A percentile compares a stretch with the other conserved stretches of the same genome.
phyloP scores from a whole-genome alignment of 2,329 filamentous ascomycete genomes.

The Lachnellula suecica region DNA sequence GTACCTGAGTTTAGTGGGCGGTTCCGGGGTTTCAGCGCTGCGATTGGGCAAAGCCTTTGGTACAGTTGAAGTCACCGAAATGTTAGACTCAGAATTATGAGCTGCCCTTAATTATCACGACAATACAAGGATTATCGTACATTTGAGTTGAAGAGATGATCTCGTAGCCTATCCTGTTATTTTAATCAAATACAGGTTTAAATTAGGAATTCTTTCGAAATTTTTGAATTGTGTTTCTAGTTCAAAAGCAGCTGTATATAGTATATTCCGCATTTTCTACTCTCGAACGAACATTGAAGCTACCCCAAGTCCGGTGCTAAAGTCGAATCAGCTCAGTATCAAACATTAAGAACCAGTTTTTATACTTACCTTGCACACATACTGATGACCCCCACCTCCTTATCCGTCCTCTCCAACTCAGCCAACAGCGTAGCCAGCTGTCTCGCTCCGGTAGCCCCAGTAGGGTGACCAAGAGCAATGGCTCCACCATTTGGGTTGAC shows the following conservation, averaged over 20 bases:
- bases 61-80: not conserved
- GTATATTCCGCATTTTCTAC: not conserved
- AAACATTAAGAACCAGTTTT: no score
- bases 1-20: slow-evolving; percentile 5
- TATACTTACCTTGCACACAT: no score
- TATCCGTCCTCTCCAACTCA: slow-evolving; percentile 79
- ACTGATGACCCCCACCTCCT: slow-evolving; percentile 87
- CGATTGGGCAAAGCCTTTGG: not conserved
- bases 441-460: slow-evolving; percentile 90
- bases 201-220: no score
- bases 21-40: no score
- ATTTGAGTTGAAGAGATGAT: no score
- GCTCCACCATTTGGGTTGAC: slow-evolving; percentile 97
- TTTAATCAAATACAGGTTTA: no score
- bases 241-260: not conserved
- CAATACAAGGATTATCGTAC: no score
- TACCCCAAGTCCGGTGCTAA: not conserved
- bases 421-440: slow-evolving; percentile 92
- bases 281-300: not conserved
- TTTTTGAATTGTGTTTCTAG: not conserved
- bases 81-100: not conserved
- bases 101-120: no score
- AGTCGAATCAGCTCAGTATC: not conserved
- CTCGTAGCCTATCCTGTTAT: no score
- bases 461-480: slow-evolving; percentile 92